These are phyloP conservation scores for Anthoceros angustus DNA, from an alignment of 225 moss, liverwort and hornwort genomes.

Conservation along the genomic window DNA sequence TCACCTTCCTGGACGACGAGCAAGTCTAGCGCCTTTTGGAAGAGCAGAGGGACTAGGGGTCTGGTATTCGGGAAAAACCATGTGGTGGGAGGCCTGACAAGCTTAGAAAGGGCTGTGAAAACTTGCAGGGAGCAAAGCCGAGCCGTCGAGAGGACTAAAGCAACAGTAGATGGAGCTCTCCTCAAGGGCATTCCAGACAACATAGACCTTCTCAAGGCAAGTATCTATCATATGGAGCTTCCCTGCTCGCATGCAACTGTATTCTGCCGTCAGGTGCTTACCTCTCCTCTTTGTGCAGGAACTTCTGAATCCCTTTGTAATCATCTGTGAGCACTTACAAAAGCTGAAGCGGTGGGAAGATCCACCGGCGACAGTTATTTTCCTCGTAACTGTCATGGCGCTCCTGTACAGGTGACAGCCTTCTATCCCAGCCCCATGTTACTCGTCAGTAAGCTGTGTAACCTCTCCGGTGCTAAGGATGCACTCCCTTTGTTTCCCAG, in stretches of 20 bases:
- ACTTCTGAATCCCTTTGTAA: slow-evolving; percentile 60
- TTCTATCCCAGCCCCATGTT: slow-evolving; percentile 3
- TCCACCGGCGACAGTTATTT: slow-evolving; percentile 48
- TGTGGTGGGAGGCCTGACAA: slow-evolving; percentile 76
- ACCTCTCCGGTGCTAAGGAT: neutral
- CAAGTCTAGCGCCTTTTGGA: slow-evolving; percentile 73
- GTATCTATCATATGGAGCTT: neutral
- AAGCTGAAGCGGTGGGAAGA: slow-evolving; percentile 79
- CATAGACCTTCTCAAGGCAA: slow-evolving; percentile 83
- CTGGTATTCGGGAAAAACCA: slow-evolving; percentile 72
- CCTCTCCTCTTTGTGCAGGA: slow-evolving; percentile 30
- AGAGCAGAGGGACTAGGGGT: slow-evolving; percentile 33
- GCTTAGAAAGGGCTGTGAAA: slow-evolving; percentile 62
- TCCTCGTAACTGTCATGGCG: slow-evolving; percentile 45
- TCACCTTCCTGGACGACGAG: slow-evolving; percentile 53
- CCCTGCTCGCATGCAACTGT: neutral
- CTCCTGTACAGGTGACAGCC: slow-evolving; percentile 60
- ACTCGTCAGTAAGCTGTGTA: neutral
- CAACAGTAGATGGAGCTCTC: slow-evolving; percentile 79
- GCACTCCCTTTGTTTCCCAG: slow-evolving; percentile 13
- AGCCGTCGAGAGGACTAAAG: slow-evolving; percentile 60
- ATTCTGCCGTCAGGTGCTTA: neutral
- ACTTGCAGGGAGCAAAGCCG: slow-evolving; percentile 50
- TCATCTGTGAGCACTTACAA: slow-evolving; percentile 38
- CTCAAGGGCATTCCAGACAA: slow-evolving; percentile 71